phyloP scores from a whole-genome alignment of 441 rosid species.

The Pelargonium citronellum region DNA sequence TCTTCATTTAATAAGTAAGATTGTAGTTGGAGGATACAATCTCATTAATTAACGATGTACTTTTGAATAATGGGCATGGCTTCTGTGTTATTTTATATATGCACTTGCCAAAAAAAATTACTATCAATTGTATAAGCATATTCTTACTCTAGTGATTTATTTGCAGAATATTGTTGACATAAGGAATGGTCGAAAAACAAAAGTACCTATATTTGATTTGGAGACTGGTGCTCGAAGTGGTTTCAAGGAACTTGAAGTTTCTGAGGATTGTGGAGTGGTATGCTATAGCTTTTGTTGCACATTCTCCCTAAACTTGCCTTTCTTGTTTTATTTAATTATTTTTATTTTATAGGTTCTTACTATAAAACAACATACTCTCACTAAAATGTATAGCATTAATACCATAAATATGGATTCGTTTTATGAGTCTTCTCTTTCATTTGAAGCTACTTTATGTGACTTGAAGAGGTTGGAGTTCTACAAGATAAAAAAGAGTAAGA shows the following conservation, averaged over 20 bases:
- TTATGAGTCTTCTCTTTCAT: too few relatives aligned
- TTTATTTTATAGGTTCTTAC: neutral
- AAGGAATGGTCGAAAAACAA: slow-evolving; percentile 59
- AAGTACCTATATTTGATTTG: slow-evolving; percentile 79
- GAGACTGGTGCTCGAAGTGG: slow-evolving; percentile 84
- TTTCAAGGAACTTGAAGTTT: slow-evolving; percentile 82
- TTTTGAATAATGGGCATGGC: slow-evolving; percentile 6
- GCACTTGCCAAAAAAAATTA: too few relatives aligned
- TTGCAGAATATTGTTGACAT: slow-evolving; percentile 80
- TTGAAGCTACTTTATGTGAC: neutral
- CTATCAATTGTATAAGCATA: neutral
- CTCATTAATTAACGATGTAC: neutral
- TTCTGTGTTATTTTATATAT: neutral
- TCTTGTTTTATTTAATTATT: slow-evolving; percentile 4
- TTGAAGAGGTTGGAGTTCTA: neutral
- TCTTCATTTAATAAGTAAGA: slow-evolving; percentile 15
- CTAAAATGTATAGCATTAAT: neutral
- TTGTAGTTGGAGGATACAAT: neutral
- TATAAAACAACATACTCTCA: neutral
- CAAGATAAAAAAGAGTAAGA: neutral
- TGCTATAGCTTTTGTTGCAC: slow-evolving; percentile 22
- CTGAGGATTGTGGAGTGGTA: slow-evolving; percentile 98
- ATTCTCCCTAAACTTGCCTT: neutral
- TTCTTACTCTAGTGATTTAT: slow-evolving; percentile 20
- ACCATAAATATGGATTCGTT: neutral